phyloP scores from a whole-genome alignment of 23 red algal species.

The Gracilariopsis chorda region DNA sequence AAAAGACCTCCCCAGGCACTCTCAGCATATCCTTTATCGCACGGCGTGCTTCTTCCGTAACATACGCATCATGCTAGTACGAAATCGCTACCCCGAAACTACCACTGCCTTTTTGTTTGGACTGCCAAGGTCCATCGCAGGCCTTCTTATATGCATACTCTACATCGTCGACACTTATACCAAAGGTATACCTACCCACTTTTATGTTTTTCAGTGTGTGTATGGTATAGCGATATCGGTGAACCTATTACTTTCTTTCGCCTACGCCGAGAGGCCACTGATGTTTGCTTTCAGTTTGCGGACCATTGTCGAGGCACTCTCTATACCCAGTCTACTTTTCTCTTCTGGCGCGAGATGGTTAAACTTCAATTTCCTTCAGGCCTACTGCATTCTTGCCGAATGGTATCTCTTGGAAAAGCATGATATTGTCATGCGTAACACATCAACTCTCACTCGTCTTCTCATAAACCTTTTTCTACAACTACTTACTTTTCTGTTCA shows the following conservation, averaged over 20 bases:
- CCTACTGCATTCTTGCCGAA: slow-evolving; percentile 65
- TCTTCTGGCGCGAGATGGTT: slow-evolving; percentile 63
- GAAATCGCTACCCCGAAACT: slow-evolving; percentile 48
- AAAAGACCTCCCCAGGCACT: slow-evolving; percentile 9
- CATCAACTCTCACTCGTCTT: slow-evolving; percentile 54
- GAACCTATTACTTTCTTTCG: slow-evolving; percentile 55
- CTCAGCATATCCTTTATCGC: neutral
- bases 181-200: slow-evolving; percentile 55
- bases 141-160: slow-evolving; percentile 47
- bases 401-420: slow-evolving; percentile 61
- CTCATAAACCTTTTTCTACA: slow-evolving; percentile 59
- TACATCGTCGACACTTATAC: slow-evolving; percentile 71
- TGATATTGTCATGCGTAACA: slow-evolving; percentile 54
- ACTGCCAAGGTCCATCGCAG: slow-evolving; percentile 44
- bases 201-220: slow-evolving; percentile 50
- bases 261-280: slow-evolving; percentile 57
- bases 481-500: slow-evolving; percentile 76
- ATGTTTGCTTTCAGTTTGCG: slow-evolving; percentile 72
- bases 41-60: slow-evolving; percentile 21
- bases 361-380: slow-evolving; percentile 88
- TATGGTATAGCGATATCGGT: slow-evolving; percentile 58
- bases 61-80: slow-evolving; percentile 18
- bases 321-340: slow-evolving; percentile 69
- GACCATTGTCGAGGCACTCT: slow-evolving; percentile 66
- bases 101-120: slow-evolving; percentile 43